Conservation (phyloP, 2,329 filamentous ascomycete species). For the Calycina herbarum region DNA sequence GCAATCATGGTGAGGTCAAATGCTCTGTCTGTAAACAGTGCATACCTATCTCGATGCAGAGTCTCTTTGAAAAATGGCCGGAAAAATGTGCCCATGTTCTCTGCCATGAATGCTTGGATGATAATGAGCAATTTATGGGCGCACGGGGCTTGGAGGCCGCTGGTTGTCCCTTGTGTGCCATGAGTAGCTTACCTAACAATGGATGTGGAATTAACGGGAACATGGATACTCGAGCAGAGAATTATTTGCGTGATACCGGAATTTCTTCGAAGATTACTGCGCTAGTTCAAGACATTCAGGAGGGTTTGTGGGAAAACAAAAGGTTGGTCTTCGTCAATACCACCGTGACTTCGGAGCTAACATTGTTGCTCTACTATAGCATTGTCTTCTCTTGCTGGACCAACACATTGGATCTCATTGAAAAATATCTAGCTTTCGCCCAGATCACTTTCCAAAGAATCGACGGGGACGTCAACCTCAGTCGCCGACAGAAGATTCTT, state of each 20-base stretch:
- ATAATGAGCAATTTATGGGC: background rate
- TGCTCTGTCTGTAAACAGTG: background rate
- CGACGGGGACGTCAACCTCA: background rate
- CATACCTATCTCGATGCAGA: background rate
- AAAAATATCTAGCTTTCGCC: conserved; percentile 39
- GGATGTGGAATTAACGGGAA: background rate
- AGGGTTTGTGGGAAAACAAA: background rate
- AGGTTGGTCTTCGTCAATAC: background rate
- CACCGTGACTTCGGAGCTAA: no score
- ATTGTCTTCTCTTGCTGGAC: conserved; percentile 27
- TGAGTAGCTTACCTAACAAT: background rate
- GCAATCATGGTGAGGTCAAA: background rate
- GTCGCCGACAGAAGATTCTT: background rate
- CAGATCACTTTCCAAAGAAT: background rate
- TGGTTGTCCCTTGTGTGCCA: background rate
- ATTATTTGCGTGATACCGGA: background rate
- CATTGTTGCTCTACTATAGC: conserved; percentile 32
- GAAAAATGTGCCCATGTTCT: background rate
- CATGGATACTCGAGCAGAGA: background rate
- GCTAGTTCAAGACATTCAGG: background rate
- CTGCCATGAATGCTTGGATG: background rate
- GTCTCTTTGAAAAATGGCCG: background rate
- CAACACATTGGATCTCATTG: conserved; percentile 20
- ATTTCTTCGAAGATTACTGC: background rate
- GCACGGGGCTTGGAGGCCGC: background rate